These are phyloP conservation scores for Verticillium dahliae DNA, from an alignment of 2,329 filamentous ascomycete species.

Conservation along the genomic window DNA sequence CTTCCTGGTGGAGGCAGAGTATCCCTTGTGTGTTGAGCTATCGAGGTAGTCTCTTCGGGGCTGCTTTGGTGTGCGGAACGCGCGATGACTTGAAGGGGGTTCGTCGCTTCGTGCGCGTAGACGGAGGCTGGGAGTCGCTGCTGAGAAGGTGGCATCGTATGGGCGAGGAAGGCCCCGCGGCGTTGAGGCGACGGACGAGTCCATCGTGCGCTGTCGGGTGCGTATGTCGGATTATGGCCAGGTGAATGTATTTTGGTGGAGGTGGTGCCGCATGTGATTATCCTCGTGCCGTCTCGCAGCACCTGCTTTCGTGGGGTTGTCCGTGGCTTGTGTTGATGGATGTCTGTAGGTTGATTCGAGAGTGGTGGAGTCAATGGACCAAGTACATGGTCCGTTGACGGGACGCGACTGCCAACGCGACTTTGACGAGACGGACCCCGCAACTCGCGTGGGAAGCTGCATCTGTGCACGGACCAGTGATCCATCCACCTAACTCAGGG, in stretches of 20 bases:
- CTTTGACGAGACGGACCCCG: too few species aligned
- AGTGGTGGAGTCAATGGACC: too few species aligned
- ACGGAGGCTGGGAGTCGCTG: not conserved
- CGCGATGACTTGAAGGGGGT: not conserved
- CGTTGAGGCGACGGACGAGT: not conserved
- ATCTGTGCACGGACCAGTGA: too few species aligned
- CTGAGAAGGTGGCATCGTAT: not conserved
- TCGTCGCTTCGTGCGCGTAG: not conserved
- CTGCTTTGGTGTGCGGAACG: not conserved
- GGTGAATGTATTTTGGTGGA: not conserved
- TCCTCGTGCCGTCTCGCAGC: too few species aligned
- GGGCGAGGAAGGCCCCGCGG: not conserved
- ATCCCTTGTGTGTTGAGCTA: conserved; percentile 17
- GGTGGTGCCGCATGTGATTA: too few species aligned
- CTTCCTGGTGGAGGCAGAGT: conserved; percentile 36
- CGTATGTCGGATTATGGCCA: not conserved
- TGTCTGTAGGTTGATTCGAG: too few species aligned
- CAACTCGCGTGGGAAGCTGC: too few species aligned
- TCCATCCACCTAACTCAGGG: too few species aligned
- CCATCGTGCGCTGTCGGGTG: not conserved
- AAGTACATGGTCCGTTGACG: too few species aligned
- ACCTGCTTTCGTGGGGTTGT: too few species aligned
- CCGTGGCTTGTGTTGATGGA: too few species aligned
- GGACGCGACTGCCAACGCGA: too few species aligned
- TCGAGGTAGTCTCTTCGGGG: not conserved